Evolutionary conservation across 305 asterid genomes (phyloP).

Genomic region (Lippia alba): DNA sequence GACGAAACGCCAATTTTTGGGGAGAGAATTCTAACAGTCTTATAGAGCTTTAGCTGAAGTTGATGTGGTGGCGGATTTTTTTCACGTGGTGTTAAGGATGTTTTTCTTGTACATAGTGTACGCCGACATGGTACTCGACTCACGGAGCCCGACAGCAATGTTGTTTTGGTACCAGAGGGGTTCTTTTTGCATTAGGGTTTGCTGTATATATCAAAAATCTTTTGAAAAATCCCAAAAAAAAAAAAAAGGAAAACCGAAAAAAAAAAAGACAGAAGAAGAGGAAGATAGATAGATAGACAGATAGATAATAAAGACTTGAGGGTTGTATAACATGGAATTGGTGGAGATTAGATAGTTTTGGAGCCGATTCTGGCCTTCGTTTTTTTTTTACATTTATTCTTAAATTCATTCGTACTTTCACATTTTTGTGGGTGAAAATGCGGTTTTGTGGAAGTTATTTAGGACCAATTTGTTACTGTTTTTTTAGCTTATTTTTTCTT

Average conservation of each 20-base stretch:
- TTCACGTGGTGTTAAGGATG: conserved; percentile 5
- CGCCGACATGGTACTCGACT: conserved; percentile 14
- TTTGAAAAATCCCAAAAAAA: background rate
- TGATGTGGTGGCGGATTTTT: background rate
- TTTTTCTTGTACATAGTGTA: conserved; percentile 40
- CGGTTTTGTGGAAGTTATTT: too few species aligned
- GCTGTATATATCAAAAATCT: conserved; percentile 27
- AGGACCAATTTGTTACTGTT: too few species aligned
- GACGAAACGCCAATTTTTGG: conserved; percentile 39
- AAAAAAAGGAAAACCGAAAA: background rate
- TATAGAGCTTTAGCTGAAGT: conserved; percentile 38
- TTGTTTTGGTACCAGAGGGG: conserved; percentile 2
- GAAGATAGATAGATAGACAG: background rate
- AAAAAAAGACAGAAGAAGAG: background rate
- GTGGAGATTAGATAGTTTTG: conserved; percentile 24
- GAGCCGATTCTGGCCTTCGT: background rate
- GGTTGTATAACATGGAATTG: conserved; percentile 25
- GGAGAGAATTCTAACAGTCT: conserved; percentile 46
- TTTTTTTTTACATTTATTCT: background rate
- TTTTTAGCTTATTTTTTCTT: too few species aligned
- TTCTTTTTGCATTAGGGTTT: conserved; percentile 15
- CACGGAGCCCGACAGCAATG: conserved; percentile 7
- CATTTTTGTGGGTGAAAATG: too few species aligned
- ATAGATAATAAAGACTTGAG: conserved; percentile 1
- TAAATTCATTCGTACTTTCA: background rate